Percentiles rank a stretch among this genome's conserved stretches.
Evolutionary conservation across 805 yeast species (phyloP).

Genomic region (Jamesozyma hellenica): DNA sequence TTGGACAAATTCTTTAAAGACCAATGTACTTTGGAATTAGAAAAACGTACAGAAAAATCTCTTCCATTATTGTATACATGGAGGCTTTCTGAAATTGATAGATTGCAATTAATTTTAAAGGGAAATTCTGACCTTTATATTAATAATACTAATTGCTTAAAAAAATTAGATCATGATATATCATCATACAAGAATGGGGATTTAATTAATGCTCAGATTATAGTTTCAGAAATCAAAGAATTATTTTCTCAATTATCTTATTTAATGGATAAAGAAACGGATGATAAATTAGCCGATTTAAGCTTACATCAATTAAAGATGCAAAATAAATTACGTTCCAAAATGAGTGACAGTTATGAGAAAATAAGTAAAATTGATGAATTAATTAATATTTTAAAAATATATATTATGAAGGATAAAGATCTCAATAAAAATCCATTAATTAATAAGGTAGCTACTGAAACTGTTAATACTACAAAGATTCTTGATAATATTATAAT

Average conservation of each 20-base stretch:
- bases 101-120: constrained; percentile 8
- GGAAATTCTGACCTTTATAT: background rate
- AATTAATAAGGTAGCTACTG: constrained; percentile 11
- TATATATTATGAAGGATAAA: constrained; percentile 10
- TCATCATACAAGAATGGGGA: background rate
- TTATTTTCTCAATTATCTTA: constrained; percentile 8
- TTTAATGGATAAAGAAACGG: constrained; percentile 1
- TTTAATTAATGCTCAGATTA: background rate
- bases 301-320: constrained; percentile 17
- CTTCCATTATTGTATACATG: constrained; percentile 28
- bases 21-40: constrained; percentile 21
- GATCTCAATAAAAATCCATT: constrained; percentile 11
- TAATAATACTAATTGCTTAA: background rate
- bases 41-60: constrained; percentile 21
- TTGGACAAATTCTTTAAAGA: constrained; percentile 27
- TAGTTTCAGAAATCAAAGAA: constrained; percentile 2
- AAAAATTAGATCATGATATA: constrained; percentile 4
- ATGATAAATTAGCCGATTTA: constrained; percentile 10
- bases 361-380: constrained; percentile 12
- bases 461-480: constrained; percentile 11
- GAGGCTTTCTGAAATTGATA: constrained; percentile 29
- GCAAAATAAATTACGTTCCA: constrained; percentile 15
- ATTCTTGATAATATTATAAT: constrained; percentile 15
- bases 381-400: constrained; percentile 15
- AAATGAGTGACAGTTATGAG: constrained; percentile 12